Percentiles rank a stretch among this genome's conserved stretches.
These are phyloP conservation scores for Solanum pimpinellifolium DNA, from an alignment of 257 asterid genomes.

Conservation along the genomic window DNA sequence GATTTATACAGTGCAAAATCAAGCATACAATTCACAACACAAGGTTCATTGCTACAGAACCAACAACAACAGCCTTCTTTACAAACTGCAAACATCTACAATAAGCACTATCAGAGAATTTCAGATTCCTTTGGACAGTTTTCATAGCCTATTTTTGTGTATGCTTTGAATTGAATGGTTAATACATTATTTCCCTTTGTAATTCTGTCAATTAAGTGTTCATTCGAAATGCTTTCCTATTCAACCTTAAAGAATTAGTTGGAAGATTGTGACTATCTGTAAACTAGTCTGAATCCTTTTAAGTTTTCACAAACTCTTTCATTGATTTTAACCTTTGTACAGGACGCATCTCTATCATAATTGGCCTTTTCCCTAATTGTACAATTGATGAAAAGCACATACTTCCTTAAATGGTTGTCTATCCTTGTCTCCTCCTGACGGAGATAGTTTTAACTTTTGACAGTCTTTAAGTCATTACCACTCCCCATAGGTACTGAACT, in stretches of 20 bases:
- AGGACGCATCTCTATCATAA: not conserved
- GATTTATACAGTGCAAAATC: not conserved
- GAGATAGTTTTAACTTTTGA: not conserved
- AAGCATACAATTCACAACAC: not conserved
- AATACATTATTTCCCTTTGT: not conserved
- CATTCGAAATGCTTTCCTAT: not conserved
- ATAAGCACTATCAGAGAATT: not conserved
- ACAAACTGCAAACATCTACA: not conserved
- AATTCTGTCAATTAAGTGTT: not conserved
- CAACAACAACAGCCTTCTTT: not conserved
- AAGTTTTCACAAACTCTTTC: not conserved
- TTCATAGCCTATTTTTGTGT: not conserved
- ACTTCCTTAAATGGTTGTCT: not conserved
- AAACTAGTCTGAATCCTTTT: not conserved
- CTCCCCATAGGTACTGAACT: not conserved
- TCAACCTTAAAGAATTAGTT: not conserved
- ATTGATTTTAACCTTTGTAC: not conserved
- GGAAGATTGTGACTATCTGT: not conserved
- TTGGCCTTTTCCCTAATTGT: not conserved
- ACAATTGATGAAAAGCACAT: not conserved
- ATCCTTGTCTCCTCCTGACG: not conserved
- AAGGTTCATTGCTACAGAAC: not conserved
- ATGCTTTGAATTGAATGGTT: not conserved
- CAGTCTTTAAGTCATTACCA: not conserved
- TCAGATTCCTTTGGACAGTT: not conserved